Evolutionary conservation across 2,329 filamentous ascomycete species (phyloP).

Genomic region (Geoglossum cookeanum): DNA sequence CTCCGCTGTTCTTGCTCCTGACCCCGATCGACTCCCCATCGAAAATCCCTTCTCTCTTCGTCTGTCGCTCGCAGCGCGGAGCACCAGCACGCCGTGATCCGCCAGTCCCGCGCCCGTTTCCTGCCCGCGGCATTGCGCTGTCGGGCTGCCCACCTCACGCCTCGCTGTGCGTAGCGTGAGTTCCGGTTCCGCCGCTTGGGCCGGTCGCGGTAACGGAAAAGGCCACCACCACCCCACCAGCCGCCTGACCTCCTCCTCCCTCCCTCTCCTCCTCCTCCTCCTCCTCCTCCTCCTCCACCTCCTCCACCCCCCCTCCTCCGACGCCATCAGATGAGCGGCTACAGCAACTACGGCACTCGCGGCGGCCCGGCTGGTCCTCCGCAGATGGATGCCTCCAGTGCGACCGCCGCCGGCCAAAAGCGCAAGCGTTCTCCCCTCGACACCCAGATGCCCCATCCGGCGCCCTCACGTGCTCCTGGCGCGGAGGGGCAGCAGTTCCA

Average conservation of each 20-base stretch:
- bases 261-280: background rate
- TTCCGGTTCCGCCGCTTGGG: background rate
- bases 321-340: background rate
- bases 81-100: background rate
- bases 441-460: background rate
- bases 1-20: background rate
- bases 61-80: background rate
- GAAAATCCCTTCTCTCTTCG: background rate
- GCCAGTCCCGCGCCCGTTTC: background rate
- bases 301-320: background rate
- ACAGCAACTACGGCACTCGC: background rate
- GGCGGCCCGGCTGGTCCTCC: background rate
- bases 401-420: background rate
- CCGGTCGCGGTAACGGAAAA: background rate
- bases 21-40: background rate
- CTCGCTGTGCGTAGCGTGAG: background rate
- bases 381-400: background rate
- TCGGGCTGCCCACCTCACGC: too few relatives aligned
- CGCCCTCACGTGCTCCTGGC: conserved; percentile 1
- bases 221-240: background rate
- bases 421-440: background rate
- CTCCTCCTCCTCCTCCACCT: background rate
- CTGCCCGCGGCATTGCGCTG: too few relatives aligned
- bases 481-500: conserved; percentile 26
- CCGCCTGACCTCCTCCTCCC: background rate